phyloP scores from a whole-genome alignment of 331 rosid species.

The Cydonia oblonga region DNA sequence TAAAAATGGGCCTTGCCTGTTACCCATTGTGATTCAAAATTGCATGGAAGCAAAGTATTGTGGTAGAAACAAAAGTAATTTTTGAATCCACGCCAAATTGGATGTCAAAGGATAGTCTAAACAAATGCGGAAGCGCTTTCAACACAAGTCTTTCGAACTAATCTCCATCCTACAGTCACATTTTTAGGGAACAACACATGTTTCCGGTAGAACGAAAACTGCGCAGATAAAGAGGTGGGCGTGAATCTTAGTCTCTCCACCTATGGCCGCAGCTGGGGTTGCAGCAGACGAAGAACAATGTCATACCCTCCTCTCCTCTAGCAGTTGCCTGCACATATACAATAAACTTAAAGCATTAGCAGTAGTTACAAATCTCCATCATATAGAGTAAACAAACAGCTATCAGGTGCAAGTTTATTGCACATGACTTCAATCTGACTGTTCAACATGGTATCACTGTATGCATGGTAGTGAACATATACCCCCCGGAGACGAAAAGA shows the following conservation, averaged over 20 bases:
- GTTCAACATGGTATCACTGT: not conserved
- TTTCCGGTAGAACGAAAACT: not conserved
- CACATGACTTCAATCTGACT: not conserved
- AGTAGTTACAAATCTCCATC: not conserved
- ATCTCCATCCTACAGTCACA: not conserved
- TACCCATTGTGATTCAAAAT: not conserved
- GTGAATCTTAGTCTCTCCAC: constrained; percentile 54
- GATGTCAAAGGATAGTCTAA: not conserved
- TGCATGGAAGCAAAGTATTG: not conserved
- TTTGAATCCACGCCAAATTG: not conserved
- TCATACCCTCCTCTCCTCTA: constrained; percentile 73
- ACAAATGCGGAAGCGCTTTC: not conserved
- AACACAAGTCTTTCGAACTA: not conserved
- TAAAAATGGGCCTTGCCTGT: not conserved
- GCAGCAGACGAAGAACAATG: constrained; percentile 77
- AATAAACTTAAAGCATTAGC: not conserved
- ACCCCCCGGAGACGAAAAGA: not conserved
- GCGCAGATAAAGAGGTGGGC: not conserved
- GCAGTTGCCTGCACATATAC: constrained; percentile 49
- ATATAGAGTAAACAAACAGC: not conserved
- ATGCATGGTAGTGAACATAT: not conserved
- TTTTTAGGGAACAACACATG: not conserved
- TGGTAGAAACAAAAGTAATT: not conserved
- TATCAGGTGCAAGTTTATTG: not conserved
- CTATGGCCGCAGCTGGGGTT: constrained; percentile 63